phyloP scores from a whole-genome alignment of 495 filamentous ascomycete genomes.

The Copromyces sp. region DNA sequence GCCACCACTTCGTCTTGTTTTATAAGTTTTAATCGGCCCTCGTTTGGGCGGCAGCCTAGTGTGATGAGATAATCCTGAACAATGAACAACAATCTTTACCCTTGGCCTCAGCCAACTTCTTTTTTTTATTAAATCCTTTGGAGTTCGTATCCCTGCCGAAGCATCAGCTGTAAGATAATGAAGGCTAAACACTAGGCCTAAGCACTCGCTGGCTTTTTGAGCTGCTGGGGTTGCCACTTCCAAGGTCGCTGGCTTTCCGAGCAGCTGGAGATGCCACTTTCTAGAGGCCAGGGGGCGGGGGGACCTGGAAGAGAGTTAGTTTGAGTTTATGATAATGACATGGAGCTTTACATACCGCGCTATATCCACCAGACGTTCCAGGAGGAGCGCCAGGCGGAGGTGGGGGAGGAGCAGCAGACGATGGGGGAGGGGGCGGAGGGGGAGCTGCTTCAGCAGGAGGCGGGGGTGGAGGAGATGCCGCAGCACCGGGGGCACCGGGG shows the following conservation, averaged over 20 bases:
- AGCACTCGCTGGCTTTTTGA: background rate
- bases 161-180: background rate
- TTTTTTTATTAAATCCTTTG: background rate
- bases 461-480: slow-evolving; percentile 50
- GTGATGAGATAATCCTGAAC: background rate
- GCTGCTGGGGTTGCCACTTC: background rate
- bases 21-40: background rate
- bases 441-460: slow-evolving; percentile 52
- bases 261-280: background rate
- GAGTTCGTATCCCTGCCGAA: background rate
- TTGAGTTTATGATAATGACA: background rate
- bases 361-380: slow-evolving; percentile 49
- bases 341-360: slow-evolving; percentile 43
- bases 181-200: background rate
- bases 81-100: background rate
- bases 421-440: slow-evolving; percentile 51
- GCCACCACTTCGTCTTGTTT: background rate
- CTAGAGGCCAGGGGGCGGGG: slow-evolving; percentile 46
- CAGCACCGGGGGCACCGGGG: slow-evolving; percentile 25
- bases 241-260: no score
- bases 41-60: background rate
- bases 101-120: background rate
- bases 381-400: slow-evolving; percentile 55
- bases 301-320: slow-evolving; percentile 31
- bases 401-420: slow-evolving; percentile 42